Conservation (phyloP, 768 basidiomycete genomes). For the Candolleomyces aberdarensis region DNA sequence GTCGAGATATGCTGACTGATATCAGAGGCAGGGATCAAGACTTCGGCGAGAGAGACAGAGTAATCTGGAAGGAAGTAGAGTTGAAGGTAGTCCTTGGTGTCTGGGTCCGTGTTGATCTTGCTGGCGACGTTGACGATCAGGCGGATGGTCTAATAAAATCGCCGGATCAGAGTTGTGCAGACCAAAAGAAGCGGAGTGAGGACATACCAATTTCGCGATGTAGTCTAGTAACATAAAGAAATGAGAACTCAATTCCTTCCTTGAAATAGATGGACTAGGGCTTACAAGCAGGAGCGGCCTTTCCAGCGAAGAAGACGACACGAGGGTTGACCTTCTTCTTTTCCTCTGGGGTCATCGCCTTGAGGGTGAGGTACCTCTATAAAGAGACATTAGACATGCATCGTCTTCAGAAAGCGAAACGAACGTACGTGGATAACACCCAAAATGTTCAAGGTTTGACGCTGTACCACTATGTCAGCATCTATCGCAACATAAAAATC, state of each 20-base stretch:
- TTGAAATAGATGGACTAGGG: conserved; percentile 5
- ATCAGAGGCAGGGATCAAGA: conserved; percentile 89
- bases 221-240: conserved; percentile 49
- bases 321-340: conserved; percentile 80
- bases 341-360: conserved; percentile 73
- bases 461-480: conserved; percentile 33
- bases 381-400: background rate
- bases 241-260: conserved; percentile 5
- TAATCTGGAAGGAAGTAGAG: conserved; percentile 98
- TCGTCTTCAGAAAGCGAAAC: conserved; percentile 19
- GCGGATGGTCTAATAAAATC: conserved; percentile 64
- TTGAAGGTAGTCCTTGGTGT: conserved; percentile 81
- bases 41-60: conserved; percentile 77
- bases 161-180: too few relatives aligned
- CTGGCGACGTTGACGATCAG: conserved; percentile 90
- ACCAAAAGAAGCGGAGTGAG: too few relatives aligned
- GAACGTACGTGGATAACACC: conserved; percentile 76
- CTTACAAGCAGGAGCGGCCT: conserved; percentile 91
- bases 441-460: conserved; percentile 87
- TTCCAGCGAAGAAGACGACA: conserved; percentile 97
- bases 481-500: background rate
- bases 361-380: conserved; percentile 79
- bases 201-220: conserved; percentile 78
- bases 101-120: conserved; percentile 79
- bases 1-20: conserved; percentile 97